Evolutionary conservation across 306 rosid genomes (phyloP), one percentile per base, ranked within the genome.

Genomic region (Benincasa hispida): DNA sequence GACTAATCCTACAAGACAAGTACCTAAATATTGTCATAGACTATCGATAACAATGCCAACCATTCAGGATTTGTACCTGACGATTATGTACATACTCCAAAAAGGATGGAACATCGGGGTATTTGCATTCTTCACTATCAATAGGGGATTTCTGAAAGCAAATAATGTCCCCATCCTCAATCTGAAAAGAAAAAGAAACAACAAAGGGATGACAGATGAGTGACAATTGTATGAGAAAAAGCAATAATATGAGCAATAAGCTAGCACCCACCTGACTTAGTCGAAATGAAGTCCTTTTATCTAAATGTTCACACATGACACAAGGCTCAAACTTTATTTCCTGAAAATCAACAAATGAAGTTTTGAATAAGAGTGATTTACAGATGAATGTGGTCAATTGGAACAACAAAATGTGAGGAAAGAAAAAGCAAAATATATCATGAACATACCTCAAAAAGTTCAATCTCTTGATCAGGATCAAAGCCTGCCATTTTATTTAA

Each of bases 101-200:
- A 84, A 84, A 93, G 14, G 97, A 88, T 54, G 91, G 92, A 77
- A 93, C 91, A 75, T 88, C 91, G 42, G 98, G 88, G 80, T 87
- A 91, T 60, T 79, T 88, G 84, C 79, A 86, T 37, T 77, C 88
- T 78, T 78, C 86, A 58, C 77, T 77, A 55, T 78, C 86, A 76
- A 67, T 77, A 35, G 84, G 67, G 79, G 83, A 67, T 79, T 90
- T 93, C 87, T 93, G 97, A 80, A 88, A 86, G 88, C 98, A 93
- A 76, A 93, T 88, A 79, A 93, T 93, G 82, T 93, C 98, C 58
- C 98, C 98, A 61, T 91, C 96, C 84, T 93, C 97, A 77, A 93
- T 85, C 98, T 93, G 87, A 32, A 85, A 82, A 83, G 48, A 65
- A 72, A 24, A 21, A 62, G 5, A 50, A 50, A 17, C 5, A 17